A percentile compares a stretch with the other conserved stretches of the same genome.
These are phyloP conservation scores for Silene coronaria DNA, from an alignment of 179 eudicot species.

Conservation along the genomic window DNA sequence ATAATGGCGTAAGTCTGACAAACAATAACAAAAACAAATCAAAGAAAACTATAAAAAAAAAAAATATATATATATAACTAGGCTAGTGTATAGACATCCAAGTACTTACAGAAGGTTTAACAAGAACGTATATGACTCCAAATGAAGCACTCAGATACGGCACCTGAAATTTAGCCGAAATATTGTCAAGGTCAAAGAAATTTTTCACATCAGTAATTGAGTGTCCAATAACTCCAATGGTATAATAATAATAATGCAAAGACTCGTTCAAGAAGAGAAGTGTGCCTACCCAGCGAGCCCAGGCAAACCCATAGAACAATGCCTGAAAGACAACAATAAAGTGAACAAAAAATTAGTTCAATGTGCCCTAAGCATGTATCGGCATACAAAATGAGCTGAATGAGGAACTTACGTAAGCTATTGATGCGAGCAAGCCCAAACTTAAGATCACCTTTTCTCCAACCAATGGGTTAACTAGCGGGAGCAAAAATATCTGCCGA, in stretches of 20 bases:
- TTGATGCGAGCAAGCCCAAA: constrained; percentile 55
- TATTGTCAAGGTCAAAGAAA: not conserved
- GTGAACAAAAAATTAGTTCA: not conserved
- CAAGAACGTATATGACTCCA: constrained; percentile 65
- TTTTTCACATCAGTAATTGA: not conserved
- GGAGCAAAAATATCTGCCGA: constrained; percentile 59
- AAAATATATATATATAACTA: not conserved
- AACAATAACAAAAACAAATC: not conserved
- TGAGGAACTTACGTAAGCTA: constrained; percentile 57
- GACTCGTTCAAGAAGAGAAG: not conserved
- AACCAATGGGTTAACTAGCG: constrained; percentile 66
- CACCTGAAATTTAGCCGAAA: constrained; percentile 42
- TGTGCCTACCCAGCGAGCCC: constrained; percentile 74
- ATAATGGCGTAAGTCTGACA: constrained; percentile 74
- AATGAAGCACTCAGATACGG: constrained; percentile 81
- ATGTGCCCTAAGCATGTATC: not conserved
- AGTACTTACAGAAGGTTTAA: constrained; percentile 62
- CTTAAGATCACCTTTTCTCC: constrained; percentile 72
- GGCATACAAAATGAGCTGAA: not conserved
- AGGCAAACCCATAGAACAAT: constrained; percentile 69
- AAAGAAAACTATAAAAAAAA: not conserved
- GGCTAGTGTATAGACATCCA: not conserved
- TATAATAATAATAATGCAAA: not conserved
- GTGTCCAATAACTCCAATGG: not conserved
- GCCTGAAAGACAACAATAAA: constrained; percentile 39